A percentile compares a stretch with the other conserved stretches of the same genome.
These are phyloP conservation scores for Phialophora expanda DNA, from an alignment of 2,329 filamentous ascomycete genomes.

Conservation along the genomic window DNA sequence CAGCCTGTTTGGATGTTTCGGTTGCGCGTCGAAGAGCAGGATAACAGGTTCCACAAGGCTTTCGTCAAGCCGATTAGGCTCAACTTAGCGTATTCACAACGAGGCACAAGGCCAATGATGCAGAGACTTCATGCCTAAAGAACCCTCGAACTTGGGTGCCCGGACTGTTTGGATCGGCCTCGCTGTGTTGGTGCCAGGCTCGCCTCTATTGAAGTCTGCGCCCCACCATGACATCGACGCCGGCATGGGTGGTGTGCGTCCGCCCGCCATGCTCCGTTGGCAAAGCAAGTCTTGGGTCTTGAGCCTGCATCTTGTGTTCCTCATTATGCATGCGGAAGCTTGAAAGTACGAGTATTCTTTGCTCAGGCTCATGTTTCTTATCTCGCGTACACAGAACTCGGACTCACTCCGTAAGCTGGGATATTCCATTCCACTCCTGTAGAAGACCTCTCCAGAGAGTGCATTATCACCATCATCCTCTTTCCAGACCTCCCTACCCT, in stretches of 20 bases:
- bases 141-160: not conserved
- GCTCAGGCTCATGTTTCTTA: not conserved
- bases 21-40: not conserved
- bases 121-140: not conserved
- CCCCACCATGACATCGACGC: slow-evolving; percentile 31
- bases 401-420: slow-evolving; percentile 1
- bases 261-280: slow-evolving; percentile 19
- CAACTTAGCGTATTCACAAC: slow-evolving; percentile 9
- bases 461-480: not conserved
- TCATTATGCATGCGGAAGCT: not conserved
- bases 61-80: not conserved
- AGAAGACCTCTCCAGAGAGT: not conserved
- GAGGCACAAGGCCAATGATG: slow-evolving; percentile 24
- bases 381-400: not conserved
- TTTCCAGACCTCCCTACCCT: not conserved
- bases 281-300: not conserved
- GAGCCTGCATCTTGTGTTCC: not conserved
- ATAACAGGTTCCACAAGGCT: slow-evolving; percentile 1
- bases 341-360: slow-evolving; percentile 3
- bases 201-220: not conserved
- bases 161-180: not conserved
- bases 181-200: not conserved
- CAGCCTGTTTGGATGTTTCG: not conserved
- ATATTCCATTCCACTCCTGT: not conserved
- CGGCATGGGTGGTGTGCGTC: slow-evolving; percentile 1